Evolutionary conservation across 345 rosid species (phyloP), one percentile per base, ranked within the genome.

Genomic region (Eucalyptus fibrosa): DNA sequence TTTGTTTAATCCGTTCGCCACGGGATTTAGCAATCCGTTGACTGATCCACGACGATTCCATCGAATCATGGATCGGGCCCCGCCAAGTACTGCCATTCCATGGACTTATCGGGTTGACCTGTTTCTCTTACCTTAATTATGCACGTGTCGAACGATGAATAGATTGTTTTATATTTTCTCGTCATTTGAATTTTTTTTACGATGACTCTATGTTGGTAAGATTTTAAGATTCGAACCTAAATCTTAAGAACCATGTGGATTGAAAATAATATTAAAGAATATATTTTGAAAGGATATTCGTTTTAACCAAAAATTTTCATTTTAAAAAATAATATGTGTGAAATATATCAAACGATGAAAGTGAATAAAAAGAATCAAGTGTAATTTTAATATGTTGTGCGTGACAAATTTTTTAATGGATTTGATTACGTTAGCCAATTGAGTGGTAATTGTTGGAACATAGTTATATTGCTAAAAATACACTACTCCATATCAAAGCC

Each of bases 311-410:
- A 65, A n/a, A 9, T 7, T 8, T 65, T 32, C 7, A 16, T 67
- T 32, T 67, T 32, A 10, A 32, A 67, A 5, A 32, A 32, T 18
- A 4, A n/a, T n/a, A 4, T 2, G 9, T 67, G 23, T 18, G 67
- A 60, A 16, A 67, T n/a, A 15, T 15, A 16, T 15, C 77, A 8
- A 4, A 4, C 11, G 16, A n/a, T 67, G 6, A 67, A 32, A 67
- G 3, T 9, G 40, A 67, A 67, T 55, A 56, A 62, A 60, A 28
- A 13, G 8, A 28, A 51, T 65, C 37, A 0, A 4, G 34, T 5
- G 37, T 3, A 15, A 65, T 65, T 65, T 65, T 6, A 62, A 62
- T 8, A 13, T 8, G 2, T 0, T 1, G 3, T 5, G 16, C 9
- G 8, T 2, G 2, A 28, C 69, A 62, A 62, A 28, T 13, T 4